These are phyloP conservation scores for Candida nonsorbophila DNA, from an alignment of 805 yeast genomes.

Conservation along the genomic window DNA sequence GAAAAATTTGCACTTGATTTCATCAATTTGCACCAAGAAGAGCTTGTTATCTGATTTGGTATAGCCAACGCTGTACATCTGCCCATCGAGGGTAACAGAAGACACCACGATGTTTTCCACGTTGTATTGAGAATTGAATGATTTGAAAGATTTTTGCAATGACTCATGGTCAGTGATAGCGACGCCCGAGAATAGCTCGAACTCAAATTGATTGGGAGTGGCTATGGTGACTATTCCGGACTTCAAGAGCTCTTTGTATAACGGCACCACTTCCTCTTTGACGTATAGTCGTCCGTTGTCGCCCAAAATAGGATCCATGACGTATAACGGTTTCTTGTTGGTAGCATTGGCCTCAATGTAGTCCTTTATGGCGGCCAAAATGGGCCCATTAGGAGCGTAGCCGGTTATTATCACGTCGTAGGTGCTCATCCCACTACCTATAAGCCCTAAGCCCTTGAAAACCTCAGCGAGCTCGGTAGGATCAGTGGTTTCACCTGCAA, in stretches of 20 bases:
- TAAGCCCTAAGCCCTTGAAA: conserved; percentile 28
- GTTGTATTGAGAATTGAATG: conserved; percentile 38
- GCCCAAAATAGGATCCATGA: conserved; percentile 89
- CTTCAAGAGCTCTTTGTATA: conserved; percentile 44
- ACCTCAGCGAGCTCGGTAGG: conserved; percentile 23
- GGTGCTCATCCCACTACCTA: conserved; percentile 18
- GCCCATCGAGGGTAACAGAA: conserved; percentile 39
- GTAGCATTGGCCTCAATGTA: conserved; percentile 13
- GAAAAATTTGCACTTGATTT: conserved; percentile 56
- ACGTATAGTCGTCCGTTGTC: conserved; percentile 86
- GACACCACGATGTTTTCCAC: conserved; percentile 56
- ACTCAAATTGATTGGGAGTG: conserved; percentile 74
- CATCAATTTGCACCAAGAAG: conserved; percentile 38
- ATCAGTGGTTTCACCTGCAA: conserved; percentile 42
- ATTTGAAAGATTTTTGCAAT: conserved; percentile 31
- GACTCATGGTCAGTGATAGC: conserved; percentile 32
- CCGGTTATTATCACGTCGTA: conserved; percentile 77
- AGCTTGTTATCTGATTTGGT: conserved; percentile 5
- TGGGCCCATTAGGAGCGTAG: conserved; percentile 62
- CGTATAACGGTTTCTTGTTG: conserved; percentile 40
- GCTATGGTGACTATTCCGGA: conserved; percentile 43
- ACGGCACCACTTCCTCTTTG: conserved; percentile 46
- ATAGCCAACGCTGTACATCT: conserved; percentile 39
- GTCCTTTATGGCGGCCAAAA: conserved; percentile 39
- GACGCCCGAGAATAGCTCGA: conserved; percentile 52